A percentile compares a stretch with the other conserved stretches of the same genome.
phyloP scores from a whole-genome alignment of 2,329 filamentous ascomycete genomes.

The Colletotrichum abscissum region DNA sequence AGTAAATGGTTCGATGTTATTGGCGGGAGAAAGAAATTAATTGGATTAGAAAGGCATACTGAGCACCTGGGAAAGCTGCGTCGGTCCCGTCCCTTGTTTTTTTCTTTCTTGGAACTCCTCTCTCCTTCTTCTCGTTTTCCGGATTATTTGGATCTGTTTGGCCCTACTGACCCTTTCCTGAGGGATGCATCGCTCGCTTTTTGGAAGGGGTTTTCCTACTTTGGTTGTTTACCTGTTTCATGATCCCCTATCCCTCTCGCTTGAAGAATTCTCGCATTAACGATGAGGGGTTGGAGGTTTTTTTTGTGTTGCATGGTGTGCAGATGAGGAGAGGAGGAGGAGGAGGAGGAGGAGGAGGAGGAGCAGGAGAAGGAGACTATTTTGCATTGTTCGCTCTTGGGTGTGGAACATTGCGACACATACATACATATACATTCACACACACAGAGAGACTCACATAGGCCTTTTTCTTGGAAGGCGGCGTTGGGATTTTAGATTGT shows the following conservation, averaged over 20 bases:
- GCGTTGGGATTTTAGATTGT: slow-evolving; percentile 3
- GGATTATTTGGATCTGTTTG: background rate
- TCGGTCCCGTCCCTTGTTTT: background rate
- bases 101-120: background rate
- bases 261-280: background rate
- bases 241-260: background rate
- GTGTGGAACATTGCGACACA: background rate
- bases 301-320: background rate
- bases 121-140: background rate
- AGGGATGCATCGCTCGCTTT: background rate
- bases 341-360: background rate
- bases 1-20: background rate
- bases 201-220: background rate
- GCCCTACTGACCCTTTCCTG: background rate
- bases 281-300: background rate
- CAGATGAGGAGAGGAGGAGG: background rate
- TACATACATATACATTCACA: background rate
- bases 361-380: background rate
- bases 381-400: background rate
- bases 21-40: background rate
- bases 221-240: background rate
- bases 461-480: background rate
- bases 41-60: background rate
- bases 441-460: background rate
- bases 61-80: slow-evolving; percentile 6